These are phyloP conservation scores for Blastobotrys illinoisensis DNA, from an alignment of 1,139 yeast species.

Conservation along the genomic window DNA sequence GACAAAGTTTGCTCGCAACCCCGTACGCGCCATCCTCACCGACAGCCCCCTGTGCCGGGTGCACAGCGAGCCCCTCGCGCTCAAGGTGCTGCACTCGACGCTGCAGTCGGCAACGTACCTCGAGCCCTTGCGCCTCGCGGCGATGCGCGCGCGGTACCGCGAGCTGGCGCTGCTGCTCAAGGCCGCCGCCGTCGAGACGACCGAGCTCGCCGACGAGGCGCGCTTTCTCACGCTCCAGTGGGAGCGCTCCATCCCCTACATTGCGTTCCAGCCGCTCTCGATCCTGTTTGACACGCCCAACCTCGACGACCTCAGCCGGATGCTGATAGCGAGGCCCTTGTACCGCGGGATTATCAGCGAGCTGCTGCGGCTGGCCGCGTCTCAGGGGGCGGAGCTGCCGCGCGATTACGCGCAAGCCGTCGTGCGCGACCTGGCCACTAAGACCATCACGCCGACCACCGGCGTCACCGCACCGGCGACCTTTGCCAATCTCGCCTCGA, in stretches of 20 bases:
- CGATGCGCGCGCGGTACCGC: not conserved
- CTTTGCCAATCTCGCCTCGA: constrained; percentile 24
- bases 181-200: constrained; percentile 7
- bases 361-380: constrained; percentile 60
- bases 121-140: constrained; percentile 11
- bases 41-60: constrained; percentile 15
- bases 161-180: constrained; percentile 5
- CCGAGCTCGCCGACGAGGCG: constrained; percentile 13
- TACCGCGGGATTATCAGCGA: constrained; percentile 75
- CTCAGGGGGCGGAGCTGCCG: constrained; percentile 5
- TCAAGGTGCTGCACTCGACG: constrained; percentile 9
- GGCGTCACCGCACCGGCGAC: not conserved
- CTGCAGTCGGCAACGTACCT: constrained; percentile 6
- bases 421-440: constrained; percentile 10
- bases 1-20: constrained; percentile 23
- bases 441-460: constrained; percentile 11
- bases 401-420: constrained; percentile 4
- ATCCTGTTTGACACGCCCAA: constrained; percentile 65
- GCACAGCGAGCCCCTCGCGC: constrained; percentile 10
- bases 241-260: constrained; percentile 74
- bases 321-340: constrained; percentile 77
- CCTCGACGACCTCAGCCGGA: constrained; percentile 47
- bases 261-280: constrained; percentile 71
- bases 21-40: constrained; percentile 24
- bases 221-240: constrained; percentile 69